phyloP scores from a whole-genome alignment of 352 stramenopile species.

The Globisporangium abappressorium region DNA sequence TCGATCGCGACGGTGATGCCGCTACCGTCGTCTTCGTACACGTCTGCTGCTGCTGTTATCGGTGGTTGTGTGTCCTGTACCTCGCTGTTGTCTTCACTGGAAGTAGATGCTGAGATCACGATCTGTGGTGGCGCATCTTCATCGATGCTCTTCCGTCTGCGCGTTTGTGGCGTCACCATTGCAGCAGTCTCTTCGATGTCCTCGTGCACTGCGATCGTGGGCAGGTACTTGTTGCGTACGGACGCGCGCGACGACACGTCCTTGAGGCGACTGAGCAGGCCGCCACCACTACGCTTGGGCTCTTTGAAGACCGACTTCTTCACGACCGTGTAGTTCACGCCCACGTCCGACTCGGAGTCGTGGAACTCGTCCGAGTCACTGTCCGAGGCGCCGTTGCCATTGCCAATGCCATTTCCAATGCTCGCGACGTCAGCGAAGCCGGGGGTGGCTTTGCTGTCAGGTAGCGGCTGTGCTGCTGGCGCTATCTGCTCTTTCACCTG shows the following conservation, averaged over 20 bases:
- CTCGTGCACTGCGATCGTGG: neutral
- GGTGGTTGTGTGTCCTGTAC: neutral
- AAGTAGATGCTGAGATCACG: conserved; percentile 2
- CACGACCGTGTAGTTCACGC: conserved; percentile 35
- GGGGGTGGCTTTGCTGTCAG: neutral
- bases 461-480: neutral
- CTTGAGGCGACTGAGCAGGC: conserved; percentile 30
- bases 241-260: conserved; percentile 22
- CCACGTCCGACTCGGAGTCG: conserved; percentile 19
- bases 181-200: conserved; percentile 1
- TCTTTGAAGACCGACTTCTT: conserved; percentile 74
- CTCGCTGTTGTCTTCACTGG: neutral
- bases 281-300: conserved; percentile 12
- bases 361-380: conserved; percentile 22
- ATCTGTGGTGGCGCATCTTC: conserved; percentile 8
- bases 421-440: neutral
- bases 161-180: neutral
- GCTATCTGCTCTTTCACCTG: neutral
- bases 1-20: conserved; percentile 53
- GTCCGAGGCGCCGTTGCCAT: neutral
- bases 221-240: conserved; percentile 27
- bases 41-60: neutral
- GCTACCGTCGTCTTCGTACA: conserved; percentile 30
- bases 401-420: neutral
- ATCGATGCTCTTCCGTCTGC: conserved; percentile 1